Evolutionary conservation across 1,284 basidiomycete species (phyloP).

Genomic region (Ceratobasidium sp.): DNA sequence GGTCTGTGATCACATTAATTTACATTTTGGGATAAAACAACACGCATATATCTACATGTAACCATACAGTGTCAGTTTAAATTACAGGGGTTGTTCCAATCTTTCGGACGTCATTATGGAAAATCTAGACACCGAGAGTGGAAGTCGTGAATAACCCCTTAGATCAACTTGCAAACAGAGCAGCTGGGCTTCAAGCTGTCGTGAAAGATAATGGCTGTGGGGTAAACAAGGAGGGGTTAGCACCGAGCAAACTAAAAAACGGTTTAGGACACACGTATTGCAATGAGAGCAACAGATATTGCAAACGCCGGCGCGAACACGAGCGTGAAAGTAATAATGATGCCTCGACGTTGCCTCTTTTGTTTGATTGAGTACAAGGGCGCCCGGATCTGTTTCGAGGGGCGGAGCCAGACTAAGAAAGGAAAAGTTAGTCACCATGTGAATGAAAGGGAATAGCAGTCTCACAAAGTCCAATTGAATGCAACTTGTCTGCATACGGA

Average conservation of each 20-base stretch:
- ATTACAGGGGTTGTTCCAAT: too few species aligned
- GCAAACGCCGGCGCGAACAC: slow-evolving; percentile 67
- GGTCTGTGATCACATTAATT: too few species aligned
- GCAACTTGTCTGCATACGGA: slow-evolving; percentile 86
- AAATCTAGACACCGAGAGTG: slow-evolving; percentile 2
- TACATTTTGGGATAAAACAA: too few species aligned
- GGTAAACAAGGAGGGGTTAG: slow-evolving; percentile 39
- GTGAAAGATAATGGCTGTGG: slow-evolving; percentile 69
- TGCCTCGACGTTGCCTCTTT: slow-evolving; percentile 83
- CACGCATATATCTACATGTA: too few species aligned
- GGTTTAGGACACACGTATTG: slow-evolving; percentile 72
- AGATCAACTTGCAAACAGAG: slow-evolving; percentile 73
- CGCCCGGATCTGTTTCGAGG: slow-evolving; percentile 91
- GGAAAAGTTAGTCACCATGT: slow-evolving; percentile 34
- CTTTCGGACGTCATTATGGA: too few species aligned
- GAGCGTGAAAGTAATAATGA: slow-evolving; percentile 70
- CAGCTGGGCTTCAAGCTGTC: slow-evolving; percentile 68
- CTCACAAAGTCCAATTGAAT: slow-evolving; percentile 69
- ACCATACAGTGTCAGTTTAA: too few species aligned
- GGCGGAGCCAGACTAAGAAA: slow-evolving; percentile 78
- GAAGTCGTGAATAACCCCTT: slow-evolving; percentile 51
- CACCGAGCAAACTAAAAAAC: slow-evolving; percentile 15
- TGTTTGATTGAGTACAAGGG: slow-evolving; percentile 93
- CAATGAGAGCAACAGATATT: slow-evolving; percentile 80
- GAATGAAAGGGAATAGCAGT: slow-evolving; percentile 23